These are phyloP conservation scores for Heritiera littoralis DNA, from an alignment of 345 rosid species.

Conservation along the genomic window DNA sequence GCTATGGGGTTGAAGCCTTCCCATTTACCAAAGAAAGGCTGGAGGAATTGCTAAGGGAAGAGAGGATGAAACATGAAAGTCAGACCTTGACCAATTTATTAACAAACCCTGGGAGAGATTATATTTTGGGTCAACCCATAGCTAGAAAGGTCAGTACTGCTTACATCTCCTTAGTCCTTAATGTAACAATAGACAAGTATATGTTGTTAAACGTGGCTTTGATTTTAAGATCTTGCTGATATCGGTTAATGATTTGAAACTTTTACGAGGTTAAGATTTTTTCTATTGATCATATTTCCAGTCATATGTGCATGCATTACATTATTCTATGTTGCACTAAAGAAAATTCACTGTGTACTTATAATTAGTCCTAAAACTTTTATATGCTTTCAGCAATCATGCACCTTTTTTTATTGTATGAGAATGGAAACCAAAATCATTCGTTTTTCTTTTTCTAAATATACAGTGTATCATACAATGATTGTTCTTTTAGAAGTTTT, in stretches of 20 bases:
- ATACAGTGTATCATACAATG: neutral
- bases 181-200: neutral
- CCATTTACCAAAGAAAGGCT: constrained; percentile 54
- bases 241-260: neutral
- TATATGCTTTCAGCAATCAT: neutral
- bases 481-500: neutral
- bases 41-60: constrained; percentile 46
- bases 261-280: no score
- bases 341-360: neutral
- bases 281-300: neutral
- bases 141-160: constrained; percentile 39
- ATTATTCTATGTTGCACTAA: neutral
- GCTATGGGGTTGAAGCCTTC: constrained; percentile 52
- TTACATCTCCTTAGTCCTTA: neutral
- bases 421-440: neutral
- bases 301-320: no score
- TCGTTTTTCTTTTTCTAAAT: neutral
- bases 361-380: neutral
- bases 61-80: constrained; percentile 45
- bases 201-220: neutral
- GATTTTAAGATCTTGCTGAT: neutral
- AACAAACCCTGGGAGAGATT: constrained; percentile 40
- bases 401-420: neutral
- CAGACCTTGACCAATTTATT: constrained; percentile 47
- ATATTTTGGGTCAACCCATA: constrained; percentile 41